These are phyloP conservation scores for Daedalea quercina DNA, from an alignment of 768 basidiomycete species.

Conservation along the genomic window DNA sequence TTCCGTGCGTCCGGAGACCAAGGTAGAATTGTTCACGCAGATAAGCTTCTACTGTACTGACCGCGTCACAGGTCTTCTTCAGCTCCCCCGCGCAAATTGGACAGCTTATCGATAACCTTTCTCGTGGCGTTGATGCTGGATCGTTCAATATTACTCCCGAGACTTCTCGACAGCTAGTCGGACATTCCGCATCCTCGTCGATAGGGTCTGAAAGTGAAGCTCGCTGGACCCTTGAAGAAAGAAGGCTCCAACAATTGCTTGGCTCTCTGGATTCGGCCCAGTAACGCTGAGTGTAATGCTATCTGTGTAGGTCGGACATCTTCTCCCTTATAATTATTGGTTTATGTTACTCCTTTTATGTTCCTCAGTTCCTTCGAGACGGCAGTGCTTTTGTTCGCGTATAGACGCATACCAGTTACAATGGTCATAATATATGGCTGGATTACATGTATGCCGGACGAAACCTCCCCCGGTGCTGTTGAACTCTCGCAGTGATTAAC, in stretches of 20 bases:
- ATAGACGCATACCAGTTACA: conserved; percentile 8
- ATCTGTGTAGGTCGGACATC: conserved; percentile 14
- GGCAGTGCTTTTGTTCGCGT: conserved; percentile 2
- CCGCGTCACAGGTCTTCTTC: conserved; percentile 54
- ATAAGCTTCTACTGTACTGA: not conserved
- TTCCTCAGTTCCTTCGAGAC: conserved; percentile 3
- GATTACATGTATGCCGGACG: conserved; percentile 1
- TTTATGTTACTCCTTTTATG: not conserved
- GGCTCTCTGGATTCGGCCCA: conserved; percentile 27
- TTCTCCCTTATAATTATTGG: conserved; percentile 6
- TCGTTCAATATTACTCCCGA: conserved; percentile 71
- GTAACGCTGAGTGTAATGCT: conserved; percentile 23
- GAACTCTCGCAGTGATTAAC: conserved; percentile 17
- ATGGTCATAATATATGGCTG: not conserved
- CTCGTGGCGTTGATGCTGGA: conserved; percentile 75
- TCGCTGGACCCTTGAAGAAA: conserved; percentile 69
- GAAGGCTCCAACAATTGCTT: conserved; percentile 64
- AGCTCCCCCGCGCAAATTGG: conserved; percentile 75
- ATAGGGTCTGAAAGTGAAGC: conserved; percentile 52
- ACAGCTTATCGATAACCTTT: conserved; percentile 76
- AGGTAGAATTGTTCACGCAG: conserved; percentile 37
- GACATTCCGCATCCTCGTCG: conserved; percentile 57
- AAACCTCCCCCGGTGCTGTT: not conserved
- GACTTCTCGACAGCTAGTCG: conserved; percentile 15
- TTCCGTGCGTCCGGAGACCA: conserved; percentile 72